Conservation (phyloP, 2,329 filamentous ascomycete genomes). For the Arthrobotrys pseudoclavata region DNA sequence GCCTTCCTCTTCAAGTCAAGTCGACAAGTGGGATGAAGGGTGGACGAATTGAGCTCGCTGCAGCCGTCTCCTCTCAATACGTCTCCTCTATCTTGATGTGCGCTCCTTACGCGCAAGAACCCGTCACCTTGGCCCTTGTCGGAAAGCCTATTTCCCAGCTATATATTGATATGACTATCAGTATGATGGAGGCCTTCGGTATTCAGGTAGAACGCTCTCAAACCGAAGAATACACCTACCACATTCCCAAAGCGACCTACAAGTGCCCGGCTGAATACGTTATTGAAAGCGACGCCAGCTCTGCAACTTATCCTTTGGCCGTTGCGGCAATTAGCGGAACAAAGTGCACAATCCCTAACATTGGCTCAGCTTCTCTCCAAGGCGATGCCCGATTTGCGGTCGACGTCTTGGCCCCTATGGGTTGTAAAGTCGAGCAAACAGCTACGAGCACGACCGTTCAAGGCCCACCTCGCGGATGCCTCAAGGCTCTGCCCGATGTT, state of each 20-base stretch:
- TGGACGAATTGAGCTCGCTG: slow-evolving; percentile 89
- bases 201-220: slow-evolving; percentile 81
- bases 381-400: slow-evolving; percentile 95
- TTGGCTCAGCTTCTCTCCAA: slow-evolving; percentile 90
- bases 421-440: slow-evolving; percentile 88
- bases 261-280: slow-evolving; percentile 86
- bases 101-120: slow-evolving; percentile 93
- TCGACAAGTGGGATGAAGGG: slow-evolving; percentile 87
- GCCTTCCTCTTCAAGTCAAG: slow-evolving; percentile 84
- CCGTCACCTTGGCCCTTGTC: slow-evolving; percentile 88
- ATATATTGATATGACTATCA: slow-evolving; percentile 98
- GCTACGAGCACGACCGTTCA: slow-evolving; percentile 90
- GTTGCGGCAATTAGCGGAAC: slow-evolving; percentile 96
- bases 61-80: slow-evolving; percentile 98
- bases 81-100: slow-evolving; percentile 97
- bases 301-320: slow-evolving; percentile 93
- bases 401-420: slow-evolving; percentile 92
- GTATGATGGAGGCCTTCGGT: slow-evolving; percentile 96
- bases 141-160: slow-evolving; percentile 98
- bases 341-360: slow-evolving; percentile 95
- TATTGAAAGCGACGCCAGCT: slow-evolving; percentile 97
- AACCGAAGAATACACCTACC: slow-evolving; percentile 88
- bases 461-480: slow-evolving; percentile 79
- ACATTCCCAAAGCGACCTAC: slow-evolving; percentile 88
- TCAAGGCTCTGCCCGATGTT: slow-evolving; percentile 83